Evolutionary conservation across 2,329 filamentous ascomycete species (phyloP).

Genomic region (Phialemoniopsis sp.): DNA sequence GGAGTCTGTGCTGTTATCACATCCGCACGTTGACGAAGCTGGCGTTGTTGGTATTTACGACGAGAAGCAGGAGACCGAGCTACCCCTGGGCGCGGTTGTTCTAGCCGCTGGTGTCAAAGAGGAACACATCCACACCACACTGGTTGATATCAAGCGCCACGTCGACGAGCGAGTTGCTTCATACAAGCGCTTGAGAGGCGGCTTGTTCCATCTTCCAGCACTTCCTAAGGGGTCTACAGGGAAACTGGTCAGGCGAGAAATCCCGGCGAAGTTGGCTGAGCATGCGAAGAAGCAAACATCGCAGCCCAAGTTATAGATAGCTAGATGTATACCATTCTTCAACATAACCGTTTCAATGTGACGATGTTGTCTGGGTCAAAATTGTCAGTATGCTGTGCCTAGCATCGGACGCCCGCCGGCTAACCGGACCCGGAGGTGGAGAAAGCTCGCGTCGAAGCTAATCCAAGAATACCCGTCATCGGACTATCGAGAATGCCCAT

Average conservation of each 20-base stretch:
- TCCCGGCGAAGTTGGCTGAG: no score
- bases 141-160: slow-evolving; percentile 14
- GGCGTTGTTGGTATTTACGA: slow-evolving; percentile 21
- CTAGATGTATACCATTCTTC: no score
- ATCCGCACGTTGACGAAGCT: slow-evolving; percentile 19
- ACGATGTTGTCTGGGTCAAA: no score
- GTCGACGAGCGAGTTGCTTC: slow-evolving; percentile 20
- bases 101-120: slow-evolving; percentile 6
- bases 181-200: slow-evolving; percentile 22
- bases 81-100: slow-evolving; percentile 22
- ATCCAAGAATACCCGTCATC: no score
- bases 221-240: slow-evolving; percentile 21
- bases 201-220: slow-evolving; percentile 15
- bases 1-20: slow-evolving; percentile 19
- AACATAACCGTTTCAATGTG: no score
- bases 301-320: no score
- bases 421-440: no score
- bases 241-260: slow-evolving; percentile 20
- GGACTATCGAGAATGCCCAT: no score
- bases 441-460: no score
- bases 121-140: background rate
- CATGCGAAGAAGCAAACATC: no score
- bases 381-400: no score
- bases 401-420: no score
- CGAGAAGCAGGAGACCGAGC: slow-evolving; percentile 16